Evolutionary conservation across 2,329 filamentous ascomycete genomes (phyloP).

Genomic region (Dendrostoma leiphaemia): DNA sequence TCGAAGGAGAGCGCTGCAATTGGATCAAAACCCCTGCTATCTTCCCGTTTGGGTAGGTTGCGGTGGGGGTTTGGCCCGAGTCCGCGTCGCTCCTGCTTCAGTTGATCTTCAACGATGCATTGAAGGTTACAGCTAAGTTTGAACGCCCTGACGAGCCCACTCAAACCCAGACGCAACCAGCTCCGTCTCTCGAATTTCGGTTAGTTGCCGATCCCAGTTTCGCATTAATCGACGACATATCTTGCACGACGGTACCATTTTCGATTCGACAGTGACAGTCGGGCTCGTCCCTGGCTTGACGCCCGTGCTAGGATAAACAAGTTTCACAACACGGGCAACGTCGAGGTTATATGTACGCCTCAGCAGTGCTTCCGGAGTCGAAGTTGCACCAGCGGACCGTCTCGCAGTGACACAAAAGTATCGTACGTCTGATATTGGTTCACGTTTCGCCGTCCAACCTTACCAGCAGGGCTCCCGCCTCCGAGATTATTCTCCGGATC

Average conservation of each 20-base stretch:
- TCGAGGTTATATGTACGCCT: background rate
- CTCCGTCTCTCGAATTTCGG: no score
- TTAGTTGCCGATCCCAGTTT: background rate
- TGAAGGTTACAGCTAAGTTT: background rate
- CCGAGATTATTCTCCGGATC: constrained; percentile 4
- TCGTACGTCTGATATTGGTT: constrained; percentile 16
- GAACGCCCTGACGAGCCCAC: background rate
- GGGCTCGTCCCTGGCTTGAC: no score
- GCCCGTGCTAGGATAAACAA: no score
- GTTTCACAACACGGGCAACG: no score
- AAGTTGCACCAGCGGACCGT: constrained; percentile 14
- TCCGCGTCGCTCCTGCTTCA: no score
- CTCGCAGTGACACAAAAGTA: constrained; percentile 7
- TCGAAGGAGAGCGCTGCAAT: background rate
- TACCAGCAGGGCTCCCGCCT: background rate
- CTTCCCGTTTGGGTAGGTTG: background rate
- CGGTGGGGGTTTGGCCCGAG: no score
- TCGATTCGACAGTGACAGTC: no score
- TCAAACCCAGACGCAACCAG: background rate
- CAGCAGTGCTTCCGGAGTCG: background rate
- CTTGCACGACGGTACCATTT: no score
- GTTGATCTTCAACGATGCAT: background rate
- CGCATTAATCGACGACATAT: background rate
- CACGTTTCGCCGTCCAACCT: constrained; percentile 3
- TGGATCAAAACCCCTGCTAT: background rate